These are phyloP conservation scores for Grammothele lineata DNA, from an alignment of 768 basidiomycete species.

Conservation along the genomic window DNA sequence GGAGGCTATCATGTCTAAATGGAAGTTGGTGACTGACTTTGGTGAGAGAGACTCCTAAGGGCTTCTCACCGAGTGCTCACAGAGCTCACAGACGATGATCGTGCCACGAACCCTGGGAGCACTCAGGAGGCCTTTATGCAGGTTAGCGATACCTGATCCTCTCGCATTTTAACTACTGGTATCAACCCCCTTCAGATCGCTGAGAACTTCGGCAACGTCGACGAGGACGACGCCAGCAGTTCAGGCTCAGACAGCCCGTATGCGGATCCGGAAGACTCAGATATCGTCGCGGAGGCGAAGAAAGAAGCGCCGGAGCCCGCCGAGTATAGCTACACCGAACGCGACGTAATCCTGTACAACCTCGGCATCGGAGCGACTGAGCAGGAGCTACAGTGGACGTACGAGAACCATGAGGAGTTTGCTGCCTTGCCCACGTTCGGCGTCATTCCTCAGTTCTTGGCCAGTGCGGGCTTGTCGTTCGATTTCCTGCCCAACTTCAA, in stretches of 20 bases:
- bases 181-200: constrained; percentile 45
- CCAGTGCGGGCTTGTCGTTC: constrained; percentile 60
- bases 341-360: constrained; percentile 93
- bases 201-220: constrained; percentile 52
- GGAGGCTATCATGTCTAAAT: constrained; percentile 76
- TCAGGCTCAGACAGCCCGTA: constrained; percentile 37
- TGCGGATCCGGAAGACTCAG: constrained; percentile 76
- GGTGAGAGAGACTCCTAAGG: constrained; percentile 39
- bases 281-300: constrained; percentile 82
- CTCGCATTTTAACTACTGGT: too few relatives aligned
- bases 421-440: constrained; percentile 89
- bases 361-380: constrained; percentile 92
- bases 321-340: constrained; percentile 76
- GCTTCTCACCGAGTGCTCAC: background rate
- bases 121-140: constrained; percentile 75
- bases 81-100: constrained; percentile 57
- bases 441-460: constrained; percentile 86
- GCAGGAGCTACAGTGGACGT: constrained; percentile 88
- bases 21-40: constrained; percentile 82
- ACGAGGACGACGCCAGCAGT: constrained; percentile 19
- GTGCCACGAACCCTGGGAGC: constrained; percentile 76
- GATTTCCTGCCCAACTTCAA: constrained; percentile 96
- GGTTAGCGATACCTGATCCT: constrained; percentile 33
- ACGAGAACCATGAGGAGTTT: constrained; percentile 86
- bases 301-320: constrained; percentile 45